Evolutionary conservation across 1,139 yeast species (phyloP), one percentile per base, ranked within the genome.

Genomic region (Suhomyces maxii): DNA sequence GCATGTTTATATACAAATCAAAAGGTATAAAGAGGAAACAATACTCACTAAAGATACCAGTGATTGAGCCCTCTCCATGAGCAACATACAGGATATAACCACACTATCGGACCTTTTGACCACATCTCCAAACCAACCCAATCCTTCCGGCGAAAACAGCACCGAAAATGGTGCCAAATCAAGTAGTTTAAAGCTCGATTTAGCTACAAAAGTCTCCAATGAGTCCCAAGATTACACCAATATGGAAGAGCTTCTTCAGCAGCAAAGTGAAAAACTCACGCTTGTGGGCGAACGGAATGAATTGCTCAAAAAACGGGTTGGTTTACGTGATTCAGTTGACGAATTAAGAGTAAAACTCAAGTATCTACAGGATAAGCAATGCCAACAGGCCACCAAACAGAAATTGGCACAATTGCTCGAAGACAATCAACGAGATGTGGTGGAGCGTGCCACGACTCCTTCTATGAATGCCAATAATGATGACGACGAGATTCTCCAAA

Each of bases 31-130:
- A 18, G 23, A 18, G 6, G 23, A 18, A 18, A 18, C 23, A 18
- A 18, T 18, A 18, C 23, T 18, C 23, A 18, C 23, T 18, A 18
- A 18, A 18, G 23, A 18, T 18, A 18, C 23, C 23, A 18, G 23
- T 18, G 23, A 18, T 18, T 18, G 23, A 18, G 23, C 3, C 23
- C 23, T 23, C 39, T 23, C 37, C 38, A 61, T 63, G 69, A 63
- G 65, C 49, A 59, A 60, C 47, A 56, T 61, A 34, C 62, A 53
- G 11, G 68, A 65, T 44, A 56, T 62, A 35, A 62, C 68, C 39
- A 54, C 69, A 10, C 55, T 64, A 35, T 61, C 67, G 25, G 69
- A 67, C 49, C 50, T 65, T 18, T 47, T 63, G 26, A 53, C 57
- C 23, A 61, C 65, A 7, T 60, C 65, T 0, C 62, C 65, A 2